Evolutionary conservation across 2,329 filamentous ascomycete genomes (phyloP), one percentile per base, ranked within the genome.

Genomic region (Fusarium tanahbumbuense): DNA sequence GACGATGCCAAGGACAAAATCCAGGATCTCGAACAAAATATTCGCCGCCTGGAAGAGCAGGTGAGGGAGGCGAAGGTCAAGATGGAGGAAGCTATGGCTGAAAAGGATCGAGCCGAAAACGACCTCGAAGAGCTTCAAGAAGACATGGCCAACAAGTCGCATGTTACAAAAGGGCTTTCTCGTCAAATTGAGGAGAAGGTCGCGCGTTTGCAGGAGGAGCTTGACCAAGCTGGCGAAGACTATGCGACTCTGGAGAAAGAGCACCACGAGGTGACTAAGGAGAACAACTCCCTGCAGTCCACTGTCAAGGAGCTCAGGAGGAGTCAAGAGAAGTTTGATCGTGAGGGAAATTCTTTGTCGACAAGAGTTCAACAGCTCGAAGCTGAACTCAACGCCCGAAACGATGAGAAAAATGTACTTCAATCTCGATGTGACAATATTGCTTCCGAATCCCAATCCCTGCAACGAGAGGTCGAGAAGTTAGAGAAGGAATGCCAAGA

Each of bases 121-220:
- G 85, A 91, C 62, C 81, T 91, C 18, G 85, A 89, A 72, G 88
- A 91, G 74, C 83, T 94, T 25, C 91, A 92, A 67, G 91, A 93
- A 56, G 92, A 94, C 73, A 88, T 94, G 86, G 87, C 91, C 23
- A 91, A 94, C 79, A 94, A 93, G 73, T 94, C 92, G 0, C 86
- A 93, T 40, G 88, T 89, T 56, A 92, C 91, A 15, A 93, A 92
- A 76, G 91, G 91, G 4, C 83, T 93, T 11, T 92, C 89, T 55
- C 87, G 91, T 32, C 92, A 94, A 78, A 85, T 93, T 20, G 91
- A 94, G 74, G 91, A 93, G 71, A 93, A 89, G 78, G 82, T 89
- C 11, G 81, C 83, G 54, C 88, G 88, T 32, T 81, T 94, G 12
- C 91, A 94, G 71, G 82, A 87, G 47, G 91, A 94, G 60, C 80